These are phyloP conservation scores for Peribolospora kevripleyi DNA, from an alignment of 768 basidiomycete genomes.

Conservation along the genomic window DNA sequence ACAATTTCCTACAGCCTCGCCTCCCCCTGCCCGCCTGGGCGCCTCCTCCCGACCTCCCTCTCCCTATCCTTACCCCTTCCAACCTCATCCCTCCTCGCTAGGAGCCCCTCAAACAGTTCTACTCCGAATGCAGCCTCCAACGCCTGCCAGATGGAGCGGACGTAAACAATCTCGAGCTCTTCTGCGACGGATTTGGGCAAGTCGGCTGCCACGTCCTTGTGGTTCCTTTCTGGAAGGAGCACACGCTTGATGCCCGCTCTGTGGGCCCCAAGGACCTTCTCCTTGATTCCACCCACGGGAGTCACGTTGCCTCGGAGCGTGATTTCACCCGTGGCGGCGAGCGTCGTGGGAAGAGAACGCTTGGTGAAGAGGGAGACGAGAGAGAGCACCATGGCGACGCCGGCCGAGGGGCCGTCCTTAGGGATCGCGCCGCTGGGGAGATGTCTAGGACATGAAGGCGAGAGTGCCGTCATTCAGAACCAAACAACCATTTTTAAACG, in stretches of 20 bases:
- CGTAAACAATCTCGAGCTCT: conserved; percentile 61
- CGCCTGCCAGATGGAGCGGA: conserved; percentile 50
- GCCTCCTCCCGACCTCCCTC: no score
- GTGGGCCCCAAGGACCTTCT: conserved; percentile 65
- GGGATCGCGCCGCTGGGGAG: conserved; percentile 71
- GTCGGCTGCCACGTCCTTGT: conserved; percentile 70
- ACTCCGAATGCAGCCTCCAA: conserved; percentile 56
- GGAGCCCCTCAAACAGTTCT: no score
- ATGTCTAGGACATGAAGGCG: conserved; percentile 27
- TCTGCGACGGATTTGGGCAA: conserved; percentile 44
- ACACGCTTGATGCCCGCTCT: conserved; percentile 61
- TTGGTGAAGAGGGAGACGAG: conserved; percentile 65
- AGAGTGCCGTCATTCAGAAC: background rate
- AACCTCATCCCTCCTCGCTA: no score
- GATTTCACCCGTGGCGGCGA: conserved; percentile 86
- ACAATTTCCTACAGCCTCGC: no score
- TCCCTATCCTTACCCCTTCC: background rate
- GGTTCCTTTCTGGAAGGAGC: conserved; percentile 59
- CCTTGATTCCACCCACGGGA: conserved; percentile 59
- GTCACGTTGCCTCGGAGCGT: conserved; percentile 52
- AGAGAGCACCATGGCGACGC: conserved; percentile 69
- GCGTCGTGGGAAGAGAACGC: conserved; percentile 39
- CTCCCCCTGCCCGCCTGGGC: no score
- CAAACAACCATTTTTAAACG: background rate
- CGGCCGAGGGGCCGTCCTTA: conserved; percentile 83